Base-by-base conservation (phyloP, 208 protist genomes). In the Trypanosoma mega region DNA sequence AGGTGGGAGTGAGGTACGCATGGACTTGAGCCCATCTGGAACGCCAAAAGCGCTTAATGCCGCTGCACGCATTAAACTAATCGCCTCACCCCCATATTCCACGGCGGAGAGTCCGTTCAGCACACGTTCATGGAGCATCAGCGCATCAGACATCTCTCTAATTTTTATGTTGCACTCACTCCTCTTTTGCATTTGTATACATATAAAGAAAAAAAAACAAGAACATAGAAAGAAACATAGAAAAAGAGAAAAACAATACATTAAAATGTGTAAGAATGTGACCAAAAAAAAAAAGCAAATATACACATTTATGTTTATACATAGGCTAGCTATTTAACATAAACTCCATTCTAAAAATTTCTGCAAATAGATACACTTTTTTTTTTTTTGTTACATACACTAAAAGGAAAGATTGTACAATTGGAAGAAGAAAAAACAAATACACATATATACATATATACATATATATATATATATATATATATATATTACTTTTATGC, bases 201-300 rank as follows among this genome's bases (percentile, higher is more conserved):
- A 83, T 30, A 52, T 51, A 83, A 55, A 60, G 33, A 64, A 12
- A 66, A 59, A n/a, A 64, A 37, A 41, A 57, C 4, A 36, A 37
- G 39, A 55, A 23, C 37, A 66, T 29, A 5, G 60, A 34, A 33
- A 61, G 16, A 60, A 57, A 60, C 23, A 49, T 8, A 60, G 39
- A 60, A 60, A 60, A 20, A 6, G 24, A 46, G 30, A 29, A 60
- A 60, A 20, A 26, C 6, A 47, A 29, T 23, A 60, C 18, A 60
- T 34, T 14, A 56, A 39, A 39, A 43, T 47, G 39, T 24, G 63
- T 69, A 20, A 81, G 56, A 8, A 41, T 43, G 29, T 33, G 33
- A n/a, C 52, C 58, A 39, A 39, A 39, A 82, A 30, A 67, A 34
- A 2, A 68, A 58, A 21, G 31, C 23, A 58, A 44, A 39, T 24